Base-by-base conservation (phyloP, 2,329 filamentous ascomycete species). In the Calonectria pseudoturangicola region DNA sequence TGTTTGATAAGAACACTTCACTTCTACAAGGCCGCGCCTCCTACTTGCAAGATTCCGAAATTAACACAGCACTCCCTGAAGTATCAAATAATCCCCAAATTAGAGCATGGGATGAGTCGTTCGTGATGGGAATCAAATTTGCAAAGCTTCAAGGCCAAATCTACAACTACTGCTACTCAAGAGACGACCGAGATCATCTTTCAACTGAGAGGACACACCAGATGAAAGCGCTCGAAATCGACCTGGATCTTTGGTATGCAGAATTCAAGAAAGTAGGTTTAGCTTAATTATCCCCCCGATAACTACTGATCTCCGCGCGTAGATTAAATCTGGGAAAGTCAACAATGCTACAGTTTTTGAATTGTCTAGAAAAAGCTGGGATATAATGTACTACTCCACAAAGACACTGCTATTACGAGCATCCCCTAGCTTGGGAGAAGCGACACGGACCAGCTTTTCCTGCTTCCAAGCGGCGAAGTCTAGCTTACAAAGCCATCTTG, bases 371-470 rank as follows among this genome's bases (percentile, higher is more conserved):
- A 50, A 21, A 1, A 70, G 73, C 21, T 76, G 76, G 76, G 66
- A 77, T 6, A 77, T 76, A 18, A 76, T 77, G 74, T 77, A 76
- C n/a, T 77, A 77, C 1, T 73, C 76, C 0, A 77, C 75, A 1
- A 43, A 77, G 2, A 77, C 74, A 12, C 62, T 71, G 25, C 58
- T 77, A 0, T 39, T 77, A 15, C 54, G 76, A 45, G 76, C 75
- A 5, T 72, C 74, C 12, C 70, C 70, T 2, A 50, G 58, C 43
- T 71, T 72, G 0, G 74, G 74, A 0, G 58, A 60, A 7, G 70
- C 69, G 4, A 68, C 67, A 1, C 68, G 74, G 5, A 75, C 77
- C 27, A 75, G 68, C 15, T 69, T 74, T 0, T 36, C 74, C 5
- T 77, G 75, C 18, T 77, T 77, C 1, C 72, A 77, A 50, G 70